Evolutionary conservation across 192 early-diverging fungal species (phyloP).

Genomic region (Rhizoclosmatium sp.): DNA sequence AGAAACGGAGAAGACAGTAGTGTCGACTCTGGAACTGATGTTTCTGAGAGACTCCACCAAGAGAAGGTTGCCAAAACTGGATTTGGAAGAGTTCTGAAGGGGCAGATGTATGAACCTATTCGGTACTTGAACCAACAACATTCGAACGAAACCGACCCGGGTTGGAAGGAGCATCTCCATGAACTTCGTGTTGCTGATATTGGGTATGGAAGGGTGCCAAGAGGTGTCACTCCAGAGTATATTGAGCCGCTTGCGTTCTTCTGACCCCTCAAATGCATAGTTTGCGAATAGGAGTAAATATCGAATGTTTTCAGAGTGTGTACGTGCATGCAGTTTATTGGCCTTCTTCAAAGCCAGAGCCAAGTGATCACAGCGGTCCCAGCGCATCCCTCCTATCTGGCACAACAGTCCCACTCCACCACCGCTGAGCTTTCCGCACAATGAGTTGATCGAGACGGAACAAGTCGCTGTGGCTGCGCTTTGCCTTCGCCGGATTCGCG

Average conservation of each 20-base stretch:
- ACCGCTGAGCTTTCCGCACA: slow-evolving; percentile 2
- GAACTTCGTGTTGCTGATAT: slow-evolving; percentile 28
- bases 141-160: background rate
- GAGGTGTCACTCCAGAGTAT: background rate
- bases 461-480: background rate
- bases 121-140: background rate
- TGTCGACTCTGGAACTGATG: background rate
- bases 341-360: background rate
- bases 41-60: background rate
- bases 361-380: background rate
- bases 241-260: background rate
- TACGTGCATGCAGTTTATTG: too few relatives aligned
- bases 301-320: too few relatives aligned
- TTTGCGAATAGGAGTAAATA: too few relatives aligned
- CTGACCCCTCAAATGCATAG: too few relatives aligned
- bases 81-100: slow-evolving; percentile 4
- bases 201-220: slow-evolving; percentile 13
- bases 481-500: background rate
- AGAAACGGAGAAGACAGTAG: background rate
- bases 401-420: slow-evolving; percentile 1
- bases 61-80: slow-evolving; percentile 12
- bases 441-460: slow-evolving; percentile 2
- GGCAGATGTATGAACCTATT: background rate
- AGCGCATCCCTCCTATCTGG: slow-evolving; percentile 2
- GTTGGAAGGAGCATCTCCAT: slow-evolving; percentile 11